Conservation (phyloP, 2,329 filamentous ascomycete species). For the Mycosphaerella arachidis region DNA sequence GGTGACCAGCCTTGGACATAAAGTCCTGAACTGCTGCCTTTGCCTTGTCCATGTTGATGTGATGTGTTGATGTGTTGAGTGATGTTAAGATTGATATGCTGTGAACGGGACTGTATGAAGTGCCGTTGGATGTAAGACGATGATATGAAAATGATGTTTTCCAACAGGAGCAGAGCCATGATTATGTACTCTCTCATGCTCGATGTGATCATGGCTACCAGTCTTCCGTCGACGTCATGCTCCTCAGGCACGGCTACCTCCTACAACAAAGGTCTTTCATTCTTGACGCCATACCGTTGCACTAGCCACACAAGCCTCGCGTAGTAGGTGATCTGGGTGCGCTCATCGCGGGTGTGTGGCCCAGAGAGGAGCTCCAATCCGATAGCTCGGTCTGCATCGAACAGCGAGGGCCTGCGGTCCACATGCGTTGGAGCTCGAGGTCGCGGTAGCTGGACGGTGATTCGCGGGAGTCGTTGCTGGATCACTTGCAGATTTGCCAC, state of each 20-base stretch:
- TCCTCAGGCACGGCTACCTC: not conserved
- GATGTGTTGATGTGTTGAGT: slow-evolving; percentile 10
- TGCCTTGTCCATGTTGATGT: slow-evolving; percentile 57
- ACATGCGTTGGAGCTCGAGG: not conserved
- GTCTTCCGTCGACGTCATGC: not conserved
- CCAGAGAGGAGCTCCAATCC: not conserved
- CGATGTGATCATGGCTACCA: not conserved
- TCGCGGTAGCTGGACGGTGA: not conserved
- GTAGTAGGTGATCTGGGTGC: not conserved
- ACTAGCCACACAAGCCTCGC: slow-evolving; percentile 5
- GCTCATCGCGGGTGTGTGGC: not conserved
- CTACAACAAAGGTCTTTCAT: not conserved
- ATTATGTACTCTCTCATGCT: slow-evolving; percentile 2
- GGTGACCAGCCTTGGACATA: slow-evolving; percentile 56
- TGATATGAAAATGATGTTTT: not conserved
- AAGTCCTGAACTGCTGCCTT: slow-evolving; percentile 60
- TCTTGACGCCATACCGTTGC: not conserved
- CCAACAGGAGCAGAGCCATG: not conserved
- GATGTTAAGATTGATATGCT: slow-evolving; percentile 7
- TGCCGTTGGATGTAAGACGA: not conserved
- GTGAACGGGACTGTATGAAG: slow-evolving; percentile 3
- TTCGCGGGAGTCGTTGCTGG: not conserved
- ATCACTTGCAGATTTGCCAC: not conserved
- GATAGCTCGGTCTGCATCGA: not conserved
- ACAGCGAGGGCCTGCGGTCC: not conserved